phyloP scores from a whole-genome alignment of 495 filamentous ascomycete genomes.

The Glarea lozoyensis region DNA sequence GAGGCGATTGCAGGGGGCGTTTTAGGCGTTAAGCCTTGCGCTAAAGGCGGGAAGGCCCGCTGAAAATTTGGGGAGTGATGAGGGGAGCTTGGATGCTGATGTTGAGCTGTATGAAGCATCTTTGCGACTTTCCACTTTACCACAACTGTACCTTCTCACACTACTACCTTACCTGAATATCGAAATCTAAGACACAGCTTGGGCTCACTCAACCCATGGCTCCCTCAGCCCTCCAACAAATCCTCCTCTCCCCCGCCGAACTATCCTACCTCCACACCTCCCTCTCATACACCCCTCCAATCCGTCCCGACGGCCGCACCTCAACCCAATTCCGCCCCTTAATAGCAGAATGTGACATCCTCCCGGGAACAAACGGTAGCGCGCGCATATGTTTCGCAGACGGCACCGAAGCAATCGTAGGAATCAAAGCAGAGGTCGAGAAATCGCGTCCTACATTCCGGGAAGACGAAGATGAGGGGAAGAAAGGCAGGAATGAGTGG shows the following conservation, averaged over 20 bases:
- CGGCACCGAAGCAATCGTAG: constrained; percentile 90
- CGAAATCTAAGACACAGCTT: too few species aligned
- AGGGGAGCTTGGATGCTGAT: too few species aligned
- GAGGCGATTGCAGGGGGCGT: too few species aligned
- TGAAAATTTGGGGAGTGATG: too few species aligned
- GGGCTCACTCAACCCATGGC: too few species aligned
- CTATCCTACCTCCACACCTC: constrained; percentile 92
- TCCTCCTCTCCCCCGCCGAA: constrained; percentile 84
- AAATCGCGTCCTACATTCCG: constrained; percentile 35
- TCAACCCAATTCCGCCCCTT: constrained; percentile 85
- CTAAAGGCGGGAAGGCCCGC: too few species aligned
- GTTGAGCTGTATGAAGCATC: too few species aligned
- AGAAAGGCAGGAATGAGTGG: constrained; percentile 50
- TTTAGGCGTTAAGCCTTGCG: too few species aligned
- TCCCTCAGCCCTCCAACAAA: constrained; percentile 28
- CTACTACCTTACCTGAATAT: too few species aligned
- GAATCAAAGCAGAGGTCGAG: constrained; percentile 90
- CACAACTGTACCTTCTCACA: too few species aligned
- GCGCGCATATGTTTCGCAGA: constrained; percentile 91
- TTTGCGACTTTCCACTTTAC: too few species aligned
- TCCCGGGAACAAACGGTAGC: constrained; percentile 84
- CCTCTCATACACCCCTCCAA: constrained; percentile 65
- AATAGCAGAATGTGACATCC: constrained; percentile 77
- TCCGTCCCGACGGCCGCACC: constrained; percentile 80
- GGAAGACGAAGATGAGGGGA: constrained; percentile 24